Evolutionary conservation across 1,284 basidiomycete genomes (phyloP), one percentile per base, ranked within the genome.

Genomic region (Peniophora sp.): DNA sequence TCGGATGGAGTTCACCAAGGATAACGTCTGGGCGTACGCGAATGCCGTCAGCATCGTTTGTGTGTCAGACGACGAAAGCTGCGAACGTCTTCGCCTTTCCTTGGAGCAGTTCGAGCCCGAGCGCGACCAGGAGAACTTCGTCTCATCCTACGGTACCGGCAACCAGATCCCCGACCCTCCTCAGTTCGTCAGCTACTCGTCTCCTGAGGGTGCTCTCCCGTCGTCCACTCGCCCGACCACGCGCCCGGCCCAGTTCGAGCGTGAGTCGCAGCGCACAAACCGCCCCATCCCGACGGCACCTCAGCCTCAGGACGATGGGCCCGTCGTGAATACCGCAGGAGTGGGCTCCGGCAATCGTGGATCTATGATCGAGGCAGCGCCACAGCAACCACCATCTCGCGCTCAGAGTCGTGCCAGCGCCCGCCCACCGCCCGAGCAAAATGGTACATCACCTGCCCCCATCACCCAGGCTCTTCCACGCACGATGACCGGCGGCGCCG

Each of bases 31-130:
- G 96, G 83, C 85, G 27, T 97, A 92, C 64, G 94, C 96, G 2
- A 99, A 99, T 66, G 86, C 88, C 1, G 86, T 98, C 18, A 97
- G 94, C 3, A 92, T 91, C 6, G 90, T 97, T 23, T 99, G 97
- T 62, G 95, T 99, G 12, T 77, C 85, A 18, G 96, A 99, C 63
- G 97, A 99, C 64, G 92, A 97, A 78, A 92, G 92, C 61, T 96
- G 94, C 66, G 94, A 97, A 68, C 79, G 85, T 47, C 75, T 94
- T 47, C 79, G 94, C 47, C 75, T 92, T 27, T 76, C 87, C 10
- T 76, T 94, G 23, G 92, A 95, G 66, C 81, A 84, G 55, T 79
- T 93, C 62, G 91, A 94, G 59, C 78, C 87, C 0, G 84, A 85
- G 39, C 81, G 79, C 53, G 92, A 95, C 59, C 85, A 91, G 76